Evolutionary conservation across 257 asterid genomes (phyloP), one percentile per base, ranked within the genome.

Genomic region (Euphrasia confusa): DNA sequence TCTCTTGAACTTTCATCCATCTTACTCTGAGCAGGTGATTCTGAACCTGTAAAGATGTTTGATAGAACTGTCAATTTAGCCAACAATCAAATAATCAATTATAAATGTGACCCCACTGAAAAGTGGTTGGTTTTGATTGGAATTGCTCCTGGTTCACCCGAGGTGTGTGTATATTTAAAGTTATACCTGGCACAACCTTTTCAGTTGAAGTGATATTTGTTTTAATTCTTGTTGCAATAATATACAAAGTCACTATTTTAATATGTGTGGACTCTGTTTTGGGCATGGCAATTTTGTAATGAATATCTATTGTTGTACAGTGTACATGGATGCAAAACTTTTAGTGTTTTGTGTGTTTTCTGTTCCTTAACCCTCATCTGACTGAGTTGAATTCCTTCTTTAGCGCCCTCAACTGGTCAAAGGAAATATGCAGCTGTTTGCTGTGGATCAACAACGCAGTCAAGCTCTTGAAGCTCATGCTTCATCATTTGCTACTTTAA

Each of bases 391-490:
- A 47, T 73, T 50, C 65, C 53, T 60, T 64, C 64, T 73, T 61
- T 69, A 91, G 99, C 85, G 89, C 71, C 95, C 96, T 58, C 99
- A 92, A 80, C 83, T 92, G 64, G 99, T 92, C 71, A 92, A 92
- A 73, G 99, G 99, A 71, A 92, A 74, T 65, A 92, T 92, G 99
- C 99, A 92, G 75, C 90, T 92, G 63, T 92, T 71, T 73, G 88
- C 97, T 54, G 93, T 92, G 77, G 98, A 87, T 66, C 99, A 93
- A 79, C 99, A 93, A 64, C 89, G 97, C 58, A 92, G 99, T 70
- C 99, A 92, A 79, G 95, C 97, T 68, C 97, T 92, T 60, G 97
- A 92, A 81, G 97, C 97, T 69, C 99, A 92, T 80, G 95, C 99
- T 76, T 95, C 99, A 54, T 77, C 97, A 64, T 92, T 92, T 84